Percentiles rank a stretch among this genome's conserved stretches.
These are phyloP conservation scores for Nakazawaea ambrosiae DNA, from an alignment of 805 yeast species.

Conservation along the genomic window DNA sequence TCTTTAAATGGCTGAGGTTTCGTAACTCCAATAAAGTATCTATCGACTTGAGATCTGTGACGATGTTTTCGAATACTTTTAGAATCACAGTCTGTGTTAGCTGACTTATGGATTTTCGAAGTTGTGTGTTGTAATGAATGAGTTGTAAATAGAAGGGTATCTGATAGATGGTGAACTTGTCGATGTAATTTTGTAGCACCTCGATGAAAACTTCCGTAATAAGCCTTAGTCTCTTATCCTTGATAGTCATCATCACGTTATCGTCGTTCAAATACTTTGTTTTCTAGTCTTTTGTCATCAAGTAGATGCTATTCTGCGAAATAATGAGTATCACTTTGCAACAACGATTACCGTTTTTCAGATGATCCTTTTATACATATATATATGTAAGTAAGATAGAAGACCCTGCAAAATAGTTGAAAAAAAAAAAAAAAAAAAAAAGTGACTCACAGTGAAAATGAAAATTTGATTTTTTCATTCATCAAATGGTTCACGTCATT, in stretches of 20 bases:
- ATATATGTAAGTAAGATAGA: no score
- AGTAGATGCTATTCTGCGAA: no score
- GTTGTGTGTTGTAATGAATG: conserved; percentile 1
- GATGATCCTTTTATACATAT: no score
- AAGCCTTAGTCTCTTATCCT: conserved; percentile 2
- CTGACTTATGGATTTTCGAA: neutral
- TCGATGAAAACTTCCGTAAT: conserved; percentile 1
- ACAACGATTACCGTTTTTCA: no score
- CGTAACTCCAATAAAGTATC: conserved; percentile 3
- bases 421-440: no score
- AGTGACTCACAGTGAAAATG: no score
- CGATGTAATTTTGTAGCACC: conserved; percentile 7
- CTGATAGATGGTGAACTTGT: conserved; percentile 7
- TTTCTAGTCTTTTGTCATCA: no score
- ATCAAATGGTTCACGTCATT: no score
- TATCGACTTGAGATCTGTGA: neutral
- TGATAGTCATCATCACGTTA: neutral
- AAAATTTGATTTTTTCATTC: no score
- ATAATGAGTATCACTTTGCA: no score
- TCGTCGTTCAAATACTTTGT: no score
- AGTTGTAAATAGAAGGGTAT: conserved; percentile 3
- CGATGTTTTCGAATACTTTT: conserved; percentile 1
- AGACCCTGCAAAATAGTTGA: no score
- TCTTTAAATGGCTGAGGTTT: conserved; percentile 2
- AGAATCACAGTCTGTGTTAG: neutral